phyloP scores from a whole-genome alignment of 2,329 filamentous ascomycete species.

The Apiospora sp. region DNA sequence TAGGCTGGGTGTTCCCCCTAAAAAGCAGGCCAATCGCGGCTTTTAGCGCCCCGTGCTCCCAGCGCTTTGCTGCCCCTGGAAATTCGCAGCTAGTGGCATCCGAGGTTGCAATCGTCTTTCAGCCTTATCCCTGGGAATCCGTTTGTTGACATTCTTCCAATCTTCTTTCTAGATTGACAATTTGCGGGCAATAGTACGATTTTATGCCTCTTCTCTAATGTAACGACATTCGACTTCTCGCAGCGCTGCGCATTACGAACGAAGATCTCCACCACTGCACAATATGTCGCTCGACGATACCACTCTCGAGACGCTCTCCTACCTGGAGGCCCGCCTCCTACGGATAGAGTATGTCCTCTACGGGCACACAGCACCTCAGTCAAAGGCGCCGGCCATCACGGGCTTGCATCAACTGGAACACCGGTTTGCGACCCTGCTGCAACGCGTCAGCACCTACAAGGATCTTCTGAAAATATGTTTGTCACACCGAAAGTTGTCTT shows the following conservation, averaged over 20 bases:
- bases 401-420: conserved; percentile 61
- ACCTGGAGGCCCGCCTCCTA: conserved; percentile 65
- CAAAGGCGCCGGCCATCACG: conserved; percentile 49
- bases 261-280: background rate
- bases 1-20: background rate
- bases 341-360: conserved; percentile 67
- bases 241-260: conserved; percentile 16
- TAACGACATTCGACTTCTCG: background rate
- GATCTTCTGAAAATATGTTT: conserved; percentile 68
- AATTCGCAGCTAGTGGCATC: background rate
- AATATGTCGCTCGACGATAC: conserved; percentile 55
- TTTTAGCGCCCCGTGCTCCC: conserved; percentile 18
- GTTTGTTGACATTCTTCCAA: conserved; percentile 15
- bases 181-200: background rate
- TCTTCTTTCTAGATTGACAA: conserved; percentile 15
- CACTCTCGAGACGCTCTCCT: conserved; percentile 61
- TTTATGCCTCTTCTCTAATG: conserved; percentile 8
- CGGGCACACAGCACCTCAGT: conserved; percentile 49
- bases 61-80: conserved; percentile 7
- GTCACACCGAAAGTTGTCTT: background rate
- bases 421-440: conserved; percentile 59
- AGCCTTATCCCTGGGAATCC: conserved; percentile 11
- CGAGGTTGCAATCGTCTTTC: conserved; percentile 16
- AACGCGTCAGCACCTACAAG: conserved; percentile 60
- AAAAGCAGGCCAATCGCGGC: background rate